Conservation (phyloP, 805 yeast species). For the Spathaspora arborariae region DNA sequence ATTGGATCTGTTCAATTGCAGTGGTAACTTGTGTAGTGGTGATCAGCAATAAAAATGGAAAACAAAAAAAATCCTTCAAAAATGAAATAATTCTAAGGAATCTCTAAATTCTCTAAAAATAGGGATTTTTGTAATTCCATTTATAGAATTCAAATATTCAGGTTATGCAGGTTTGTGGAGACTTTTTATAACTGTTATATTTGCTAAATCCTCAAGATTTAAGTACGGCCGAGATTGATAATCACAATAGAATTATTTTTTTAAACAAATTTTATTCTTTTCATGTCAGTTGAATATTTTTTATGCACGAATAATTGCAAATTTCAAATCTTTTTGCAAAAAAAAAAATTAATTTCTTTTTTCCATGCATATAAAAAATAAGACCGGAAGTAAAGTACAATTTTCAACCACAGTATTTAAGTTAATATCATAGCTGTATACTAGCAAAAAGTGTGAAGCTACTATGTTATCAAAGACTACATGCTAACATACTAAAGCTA, state of each 20-base stretch:
- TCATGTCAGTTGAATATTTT: background rate
- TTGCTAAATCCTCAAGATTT: background rate
- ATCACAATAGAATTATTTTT: background rate
- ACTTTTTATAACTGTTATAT: background rate
- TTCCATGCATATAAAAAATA: background rate
- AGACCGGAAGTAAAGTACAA: background rate
- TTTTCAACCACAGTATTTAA: too few relatives aligned
- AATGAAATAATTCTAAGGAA: background rate
- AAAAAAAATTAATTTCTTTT: background rate
- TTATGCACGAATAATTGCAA: background rate
- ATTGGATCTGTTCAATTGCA: background rate
- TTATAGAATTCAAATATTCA: background rate
- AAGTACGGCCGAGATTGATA: background rate
- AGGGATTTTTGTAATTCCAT: background rate
- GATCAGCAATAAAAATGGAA: background rate
- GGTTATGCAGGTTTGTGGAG: background rate
- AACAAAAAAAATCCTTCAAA: too few relatives aligned
- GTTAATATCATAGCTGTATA: too few relatives aligned
- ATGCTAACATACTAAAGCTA: background rate
- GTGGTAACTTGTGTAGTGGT: background rate
- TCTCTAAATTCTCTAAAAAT: background rate
- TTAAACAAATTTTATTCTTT: background rate
- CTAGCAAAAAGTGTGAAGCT: too few relatives aligned
- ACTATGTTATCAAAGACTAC: background rate
- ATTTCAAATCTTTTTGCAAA: background rate